phyloP scores from a whole-genome alignment of 2,329 filamentous ascomycete genomes.

The Tolypocladium capitatum region DNA sequence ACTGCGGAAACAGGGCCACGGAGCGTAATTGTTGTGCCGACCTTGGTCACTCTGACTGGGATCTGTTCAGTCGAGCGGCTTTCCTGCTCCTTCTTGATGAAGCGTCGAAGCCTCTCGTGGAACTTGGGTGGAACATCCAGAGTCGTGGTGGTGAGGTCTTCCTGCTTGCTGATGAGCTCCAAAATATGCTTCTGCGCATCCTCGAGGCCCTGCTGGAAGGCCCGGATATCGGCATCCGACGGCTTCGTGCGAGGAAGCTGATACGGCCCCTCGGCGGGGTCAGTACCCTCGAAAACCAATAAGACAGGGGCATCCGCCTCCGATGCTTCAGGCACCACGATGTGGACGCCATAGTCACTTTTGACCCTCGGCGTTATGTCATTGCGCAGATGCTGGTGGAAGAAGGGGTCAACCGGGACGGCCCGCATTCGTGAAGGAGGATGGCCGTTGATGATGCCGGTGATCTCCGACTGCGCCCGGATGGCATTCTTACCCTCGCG shows the following conservation, averaged over 20 bases:
- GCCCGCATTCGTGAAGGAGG: constrained; percentile 59
- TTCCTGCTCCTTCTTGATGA: constrained; percentile 53
- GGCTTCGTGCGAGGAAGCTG: constrained; percentile 42
- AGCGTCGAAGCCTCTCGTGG: constrained; percentile 49
- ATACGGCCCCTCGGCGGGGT: constrained; percentile 31
- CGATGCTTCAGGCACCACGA: constrained; percentile 54
- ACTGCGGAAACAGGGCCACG: constrained; percentile 66
- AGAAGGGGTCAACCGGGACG: constrained; percentile 63
- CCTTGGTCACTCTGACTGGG: constrained; percentile 44
- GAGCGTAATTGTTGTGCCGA: constrained; percentile 52
- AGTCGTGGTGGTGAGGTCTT: constrained; percentile 33
- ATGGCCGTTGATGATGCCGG: constrained; percentile 58
- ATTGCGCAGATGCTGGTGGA: constrained; percentile 57
- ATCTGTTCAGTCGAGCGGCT: constrained; percentile 43
- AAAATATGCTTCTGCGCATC: constrained; percentile 45
- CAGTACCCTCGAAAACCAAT: constrained; percentile 61
- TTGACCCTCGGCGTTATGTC: constrained; percentile 51
- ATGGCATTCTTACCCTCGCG: constrained; percentile 73
- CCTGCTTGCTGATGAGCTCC: constrained; percentile 45
- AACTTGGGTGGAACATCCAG: constrained; percentile 50
- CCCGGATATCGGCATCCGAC: constrained; percentile 32
- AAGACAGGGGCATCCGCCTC: constrained; percentile 51
- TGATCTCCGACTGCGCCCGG: constrained; percentile 62
- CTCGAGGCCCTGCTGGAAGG: constrained; percentile 41
- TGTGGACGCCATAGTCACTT: constrained; percentile 56